These are phyloP conservation scores for Cladorrhinum sp. DNA, from an alignment of 2,329 filamentous ascomycete species.

Conservation along the genomic window DNA sequence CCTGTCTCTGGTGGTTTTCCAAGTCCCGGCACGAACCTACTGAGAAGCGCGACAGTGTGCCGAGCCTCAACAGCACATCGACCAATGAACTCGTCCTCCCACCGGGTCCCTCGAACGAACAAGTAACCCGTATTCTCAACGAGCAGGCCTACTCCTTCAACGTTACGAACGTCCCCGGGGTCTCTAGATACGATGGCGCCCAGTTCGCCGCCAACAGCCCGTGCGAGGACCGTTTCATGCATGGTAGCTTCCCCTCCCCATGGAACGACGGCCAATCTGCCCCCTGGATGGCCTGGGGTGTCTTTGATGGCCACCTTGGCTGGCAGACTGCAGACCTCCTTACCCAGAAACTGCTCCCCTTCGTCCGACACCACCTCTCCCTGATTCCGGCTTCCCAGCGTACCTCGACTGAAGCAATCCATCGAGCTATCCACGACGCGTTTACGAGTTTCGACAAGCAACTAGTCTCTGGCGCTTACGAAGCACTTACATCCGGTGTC, in stretches of 20 bases:
- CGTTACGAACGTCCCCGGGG: constrained; percentile 2
- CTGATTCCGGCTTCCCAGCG: constrained; percentile 9
- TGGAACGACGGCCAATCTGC: not conserved
- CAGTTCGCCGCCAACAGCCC: constrained; percentile 34
- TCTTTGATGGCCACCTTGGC: constrained; percentile 50
- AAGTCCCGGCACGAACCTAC: not conserved
- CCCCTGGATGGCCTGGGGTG: constrained; percentile 38
- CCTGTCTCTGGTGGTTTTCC: not conserved
- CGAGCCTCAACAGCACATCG: not conserved
- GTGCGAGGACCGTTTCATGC: constrained; percentile 34
- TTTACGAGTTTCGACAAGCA: constrained; percentile 55
- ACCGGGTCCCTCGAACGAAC: not conserved
- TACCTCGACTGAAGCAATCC: constrained; percentile 46
- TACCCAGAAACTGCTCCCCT: constrained; percentile 40
- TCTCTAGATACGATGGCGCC: constrained; percentile 32
- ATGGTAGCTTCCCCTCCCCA: constrained; percentile 31
- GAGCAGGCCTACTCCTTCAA: not conserved
- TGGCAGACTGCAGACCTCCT: constrained; percentile 41
- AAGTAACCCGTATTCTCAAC: not conserved
- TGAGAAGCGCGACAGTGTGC: not conserved
- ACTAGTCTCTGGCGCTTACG: constrained; percentile 42
- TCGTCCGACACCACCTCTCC: constrained; percentile 33
- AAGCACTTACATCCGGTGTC: not conserved
- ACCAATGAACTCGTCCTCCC: not conserved
- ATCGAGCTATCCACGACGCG: constrained; percentile 53